phyloP scores from a whole-genome alignment of 129 eudicot species.

The Artemisia tridentata region DNA sequence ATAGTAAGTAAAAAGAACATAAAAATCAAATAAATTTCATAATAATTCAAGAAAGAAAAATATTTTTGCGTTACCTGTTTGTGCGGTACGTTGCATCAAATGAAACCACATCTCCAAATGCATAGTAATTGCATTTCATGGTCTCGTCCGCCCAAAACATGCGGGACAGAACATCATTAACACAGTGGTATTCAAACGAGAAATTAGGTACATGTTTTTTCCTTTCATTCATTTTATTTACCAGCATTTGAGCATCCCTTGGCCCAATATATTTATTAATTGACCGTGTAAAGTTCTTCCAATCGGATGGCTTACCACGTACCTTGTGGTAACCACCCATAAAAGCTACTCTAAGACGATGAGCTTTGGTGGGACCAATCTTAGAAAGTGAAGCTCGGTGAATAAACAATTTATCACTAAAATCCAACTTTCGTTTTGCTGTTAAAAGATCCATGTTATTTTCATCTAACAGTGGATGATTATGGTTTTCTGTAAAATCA shows the following conservation, averaged over 20 bases:
- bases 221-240: not conserved
- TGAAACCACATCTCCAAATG: not conserved
- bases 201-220: not conserved
- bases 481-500: not conserved
- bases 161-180: not conserved
- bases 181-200: not conserved
- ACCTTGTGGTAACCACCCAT: not conserved
- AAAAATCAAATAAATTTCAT: not conserved
- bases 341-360: not conserved
- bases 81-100: not conserved
- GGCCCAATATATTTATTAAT: not conserved
- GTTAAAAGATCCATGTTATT: not conserved
- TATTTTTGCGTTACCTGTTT: not conserved
- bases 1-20: not conserved
- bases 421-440: not conserved
- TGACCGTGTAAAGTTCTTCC: not conserved
- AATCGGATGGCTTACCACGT: not conserved
- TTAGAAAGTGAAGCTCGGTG: not conserved
- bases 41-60: not conserved
- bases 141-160: slow-evolving; percentile 6
- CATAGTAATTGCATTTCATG: not conserved
- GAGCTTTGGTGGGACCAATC: not conserved
- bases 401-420: not conserved
- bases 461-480: not conserved
- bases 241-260: slow-evolving; percentile 1